Base-by-base conservation (phyloP, 148 eudicot species). In the Vaccinium myrtillus region DNA sequence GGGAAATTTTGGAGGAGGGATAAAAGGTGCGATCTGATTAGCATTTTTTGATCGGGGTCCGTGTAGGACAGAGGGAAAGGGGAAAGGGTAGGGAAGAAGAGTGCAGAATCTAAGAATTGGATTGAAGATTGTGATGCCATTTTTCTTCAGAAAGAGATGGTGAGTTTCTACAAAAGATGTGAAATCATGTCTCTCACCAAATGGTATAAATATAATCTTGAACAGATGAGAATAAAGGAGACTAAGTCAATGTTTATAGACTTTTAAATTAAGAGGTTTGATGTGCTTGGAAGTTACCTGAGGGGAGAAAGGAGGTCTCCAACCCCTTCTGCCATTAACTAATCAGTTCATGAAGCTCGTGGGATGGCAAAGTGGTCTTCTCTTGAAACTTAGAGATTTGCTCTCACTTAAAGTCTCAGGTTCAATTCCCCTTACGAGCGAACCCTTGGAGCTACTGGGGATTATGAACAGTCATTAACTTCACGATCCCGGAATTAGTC, bases 31-130 rank as follows among this genome's bases (percentile, higher is more conserved):
- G 86, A 74, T 76, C 93, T 82, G 23, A 92, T 91, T 2, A 92
- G 50, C 89, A 87, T 84, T 86, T 92, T 92, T 63, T 88, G 91
- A 80, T 81, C 84, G 2, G 89, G 92, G 79, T 90, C 94, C 1
- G 82, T 58, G 83, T 91, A 92, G 19, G 93, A 87, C 0, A 92
- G 85, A 10, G 48, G 81, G 27, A 81, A 88, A 8, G 87, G 39
- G 39, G 39, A 36, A 36, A 36, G 69, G 39, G 71, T 54, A 11
- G 78, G 70, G 70, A 85, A 86, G 77, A 85, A 92, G 1, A 92
- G 91, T 32, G 88, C 84, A 23, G 86, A 69, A 9, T 92, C 92
- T 1, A 92, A 81, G 80, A 86, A 82, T 55, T 83, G 82, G 36
- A 87, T 88, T 77, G 88, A 78, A 85, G 89, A 86, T 76, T 54